Conservation (phyloP, 495 filamentous ascomycete genomes). For the Neurospora pannonica region DNA sequence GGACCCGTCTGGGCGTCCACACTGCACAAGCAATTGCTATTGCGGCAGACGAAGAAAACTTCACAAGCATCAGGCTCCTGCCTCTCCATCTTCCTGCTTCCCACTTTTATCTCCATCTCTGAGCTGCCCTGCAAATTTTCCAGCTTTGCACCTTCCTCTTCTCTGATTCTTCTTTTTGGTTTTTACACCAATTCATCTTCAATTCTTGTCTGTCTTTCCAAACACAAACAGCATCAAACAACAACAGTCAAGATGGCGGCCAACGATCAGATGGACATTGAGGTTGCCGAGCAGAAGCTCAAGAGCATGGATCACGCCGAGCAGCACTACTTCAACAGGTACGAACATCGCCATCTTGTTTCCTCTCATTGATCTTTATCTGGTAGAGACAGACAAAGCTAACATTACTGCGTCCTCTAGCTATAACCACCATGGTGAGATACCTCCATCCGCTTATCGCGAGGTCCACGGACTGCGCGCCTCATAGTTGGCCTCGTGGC, state of each 20-base stretch:
- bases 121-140: conserved; percentile 1
- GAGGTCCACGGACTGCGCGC: conserved; percentile 1
- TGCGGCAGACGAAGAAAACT: background rate
- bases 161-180: background rate
- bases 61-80: background rate
- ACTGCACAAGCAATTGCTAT: conserved; percentile 1
- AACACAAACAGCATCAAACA: background rate
- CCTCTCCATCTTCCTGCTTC: background rate
- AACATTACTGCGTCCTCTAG: conserved; percentile 34
- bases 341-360: conserved; percentile 15
- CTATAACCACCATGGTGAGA: conserved; percentile 91
- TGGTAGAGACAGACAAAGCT: background rate
- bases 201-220: background rate
- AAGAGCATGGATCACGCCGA: conserved; percentile 74
- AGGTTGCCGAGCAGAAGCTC: conserved; percentile 41
- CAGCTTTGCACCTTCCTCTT: background rate
- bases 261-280: conserved; percentile 35
- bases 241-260: conserved; percentile 22
- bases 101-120: background rate
- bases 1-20: background rate
- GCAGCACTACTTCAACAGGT: conserved; percentile 97
- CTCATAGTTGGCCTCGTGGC: conserved; percentile 1
- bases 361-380: conserved; percentile 1
- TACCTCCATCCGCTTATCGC: conserved; percentile 4
- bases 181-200: background rate